These are phyloP conservation scores for Atkinsonella texensis DNA, from an alignment of 2,329 filamentous ascomycete species.

Conservation along the genomic window DNA sequence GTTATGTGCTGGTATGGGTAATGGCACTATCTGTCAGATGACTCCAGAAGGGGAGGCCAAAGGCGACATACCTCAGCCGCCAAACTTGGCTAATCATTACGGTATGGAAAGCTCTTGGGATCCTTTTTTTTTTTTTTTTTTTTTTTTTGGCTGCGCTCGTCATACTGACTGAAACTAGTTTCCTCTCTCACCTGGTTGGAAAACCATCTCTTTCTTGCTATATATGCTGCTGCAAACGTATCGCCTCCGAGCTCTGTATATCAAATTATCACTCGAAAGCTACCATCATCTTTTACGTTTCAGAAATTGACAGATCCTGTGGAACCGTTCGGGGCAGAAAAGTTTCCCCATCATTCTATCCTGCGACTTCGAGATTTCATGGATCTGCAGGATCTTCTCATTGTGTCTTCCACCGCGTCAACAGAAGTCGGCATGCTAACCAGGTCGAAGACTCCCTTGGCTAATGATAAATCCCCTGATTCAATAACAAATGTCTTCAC, in stretches of 20 bases:
- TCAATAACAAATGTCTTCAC: conserved; percentile 58
- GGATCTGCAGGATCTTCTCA: conserved; percentile 65
- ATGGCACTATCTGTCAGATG: conserved; percentile 75
- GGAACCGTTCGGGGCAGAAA: conserved; percentile 54
- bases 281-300: conserved; percentile 49
- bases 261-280: conserved; percentile 63
- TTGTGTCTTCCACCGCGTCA: conserved; percentile 71
- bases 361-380: conserved; percentile 70
- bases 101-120: conserved; percentile 34
- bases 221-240: conserved; percentile 57
- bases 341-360: conserved; percentile 64
- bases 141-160: neutral
- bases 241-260: conserved; percentile 56
- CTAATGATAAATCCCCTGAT: conserved; percentile 45
- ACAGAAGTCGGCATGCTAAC: conserved; percentile 70
- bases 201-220: conserved; percentile 70
- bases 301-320: conserved; percentile 67
- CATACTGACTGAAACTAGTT: conserved; percentile 33
- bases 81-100: conserved; percentile 53
- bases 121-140: neutral
- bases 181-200: conserved; percentile 80
- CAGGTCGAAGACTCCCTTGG: conserved; percentile 56
- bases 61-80: conserved; percentile 66
- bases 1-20: conserved; percentile 69
- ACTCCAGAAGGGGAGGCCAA: conserved; percentile 68